phyloP scores from a whole-genome alignment of 2,329 filamentous ascomycete species.

The Ceratocystis eucalypticola region DNA sequence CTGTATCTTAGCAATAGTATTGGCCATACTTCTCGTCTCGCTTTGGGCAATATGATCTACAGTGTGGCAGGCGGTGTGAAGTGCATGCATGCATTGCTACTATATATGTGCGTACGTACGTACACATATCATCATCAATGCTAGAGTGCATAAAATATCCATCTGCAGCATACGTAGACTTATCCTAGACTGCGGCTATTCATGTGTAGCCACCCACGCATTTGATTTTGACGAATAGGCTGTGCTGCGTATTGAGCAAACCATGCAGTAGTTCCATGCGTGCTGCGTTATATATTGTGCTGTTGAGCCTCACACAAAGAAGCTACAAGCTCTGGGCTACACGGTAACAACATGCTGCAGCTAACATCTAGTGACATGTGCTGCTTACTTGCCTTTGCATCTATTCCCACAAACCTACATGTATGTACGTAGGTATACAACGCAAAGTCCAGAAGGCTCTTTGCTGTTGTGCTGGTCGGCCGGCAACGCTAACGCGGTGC shows the following conservation, averaged over 20 bases:
- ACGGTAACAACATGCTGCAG: neutral
- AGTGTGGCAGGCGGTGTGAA: slow-evolving; percentile 2
- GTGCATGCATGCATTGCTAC: neutral
- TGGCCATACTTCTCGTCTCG: neutral
- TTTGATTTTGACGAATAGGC: too few relatives aligned
- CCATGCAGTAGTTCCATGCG: neutral
- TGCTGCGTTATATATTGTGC: too few relatives aligned
- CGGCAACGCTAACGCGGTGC: neutral
- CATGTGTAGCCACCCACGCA: neutral
- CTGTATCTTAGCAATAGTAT: neutral
- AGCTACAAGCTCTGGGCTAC: neutral
- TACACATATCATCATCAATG: neutral
- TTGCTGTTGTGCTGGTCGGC: neutral
- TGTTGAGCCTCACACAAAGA: slow-evolving; percentile 3
- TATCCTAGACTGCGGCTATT: neutral
- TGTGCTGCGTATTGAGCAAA: neutral
- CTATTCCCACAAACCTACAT: too few relatives aligned
- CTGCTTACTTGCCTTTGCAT: neutral
- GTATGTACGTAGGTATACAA: neutral
- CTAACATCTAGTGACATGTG: neutral
- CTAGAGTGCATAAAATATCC: neutral
- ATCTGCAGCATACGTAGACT: neutral
- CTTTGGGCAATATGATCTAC: neutral
- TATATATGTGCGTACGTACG: neutral
- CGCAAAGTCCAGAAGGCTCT: neutral